Percentiles rank a stretch among this genome's conserved stretches.
Evolutionary conservation across 805 yeast genomes (phyloP).

Genomic region (Suhomyces sp.): DNA sequence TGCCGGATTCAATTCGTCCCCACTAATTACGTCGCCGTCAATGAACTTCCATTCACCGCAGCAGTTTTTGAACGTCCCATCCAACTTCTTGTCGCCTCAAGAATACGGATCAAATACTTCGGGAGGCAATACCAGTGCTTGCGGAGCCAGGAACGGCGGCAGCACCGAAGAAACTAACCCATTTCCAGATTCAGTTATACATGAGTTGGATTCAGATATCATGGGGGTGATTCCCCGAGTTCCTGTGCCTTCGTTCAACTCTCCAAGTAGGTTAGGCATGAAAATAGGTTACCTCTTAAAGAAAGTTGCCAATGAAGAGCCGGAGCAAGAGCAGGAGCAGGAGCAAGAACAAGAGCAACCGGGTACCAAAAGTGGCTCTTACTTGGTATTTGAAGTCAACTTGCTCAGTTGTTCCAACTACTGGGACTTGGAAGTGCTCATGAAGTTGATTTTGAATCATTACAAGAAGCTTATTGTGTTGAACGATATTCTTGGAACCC

Average conservation of each 20-base stretch:
- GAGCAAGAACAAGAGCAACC: not conserved
- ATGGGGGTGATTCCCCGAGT: conserved; percentile 57
- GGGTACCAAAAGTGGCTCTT: conserved; percentile 2
- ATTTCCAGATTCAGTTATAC: conserved; percentile 22
- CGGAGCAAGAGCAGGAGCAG: not conserved
- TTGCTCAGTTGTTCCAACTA: conserved; percentile 71
- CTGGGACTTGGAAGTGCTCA: conserved; percentile 51
- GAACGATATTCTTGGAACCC: conserved; percentile 37
- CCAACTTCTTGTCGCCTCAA: conserved; percentile 32
- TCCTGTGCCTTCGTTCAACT: conserved; percentile 65
- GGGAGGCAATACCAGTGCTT: not conserved
- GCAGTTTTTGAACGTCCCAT: conserved; percentile 32
- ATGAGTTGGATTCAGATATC: conserved; percentile 49
- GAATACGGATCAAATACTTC: conserved; percentile 13
- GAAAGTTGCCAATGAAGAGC: conserved; percentile 17
- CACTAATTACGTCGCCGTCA: conserved; percentile 30
- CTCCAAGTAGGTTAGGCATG: conserved; percentile 67
- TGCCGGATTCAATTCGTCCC: conserved; percentile 6
- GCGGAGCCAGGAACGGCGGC: not conserved
- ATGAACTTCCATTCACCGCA: conserved; percentile 36
- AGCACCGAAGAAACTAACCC: not conserved
- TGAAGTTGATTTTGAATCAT: conserved; percentile 57
- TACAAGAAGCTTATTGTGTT: conserved; percentile 54
- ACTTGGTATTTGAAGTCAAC: conserved; percentile 56
- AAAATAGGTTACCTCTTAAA: conserved; percentile 66